Percentiles rank a stretch among this genome's conserved stretches.
These are phyloP conservation scores for Ophiosphaerella herpotricha DNA, from an alignment of 2,329 filamentous ascomycete species.

Conservation along the genomic window DNA sequence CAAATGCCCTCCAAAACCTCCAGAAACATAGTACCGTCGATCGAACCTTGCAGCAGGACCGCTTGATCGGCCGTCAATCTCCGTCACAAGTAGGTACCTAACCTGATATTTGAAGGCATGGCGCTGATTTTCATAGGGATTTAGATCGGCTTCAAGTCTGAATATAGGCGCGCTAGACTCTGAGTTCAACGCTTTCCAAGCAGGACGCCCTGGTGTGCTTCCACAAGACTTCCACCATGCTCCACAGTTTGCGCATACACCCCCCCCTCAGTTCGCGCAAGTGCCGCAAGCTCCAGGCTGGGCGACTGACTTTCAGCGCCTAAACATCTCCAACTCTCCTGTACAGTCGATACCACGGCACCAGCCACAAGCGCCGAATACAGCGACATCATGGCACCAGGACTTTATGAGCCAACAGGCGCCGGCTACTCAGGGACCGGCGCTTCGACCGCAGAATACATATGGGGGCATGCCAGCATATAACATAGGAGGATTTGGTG, in stretches of 20 bases:
- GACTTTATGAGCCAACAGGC: conserved; percentile 58
- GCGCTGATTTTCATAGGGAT: conserved; percentile 55
- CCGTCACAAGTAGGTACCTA: conserved; percentile 58
- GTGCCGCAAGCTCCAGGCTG: conserved; percentile 48
- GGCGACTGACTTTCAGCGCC: conserved; percentile 56
- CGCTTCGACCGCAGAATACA: conserved; percentile 26
- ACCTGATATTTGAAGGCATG: neutral
- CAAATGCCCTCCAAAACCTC: conserved; percentile 74
- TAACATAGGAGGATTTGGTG: conserved; percentile 33
- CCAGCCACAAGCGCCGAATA: conserved; percentile 40
- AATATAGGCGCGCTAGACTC: conserved; percentile 63
- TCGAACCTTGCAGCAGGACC: conserved; percentile 74
- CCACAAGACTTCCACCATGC: conserved; percentile 47
- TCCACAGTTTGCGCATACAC: conserved; percentile 46
- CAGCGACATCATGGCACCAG: conserved; percentile 60
- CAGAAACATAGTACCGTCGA: conserved; percentile 71
- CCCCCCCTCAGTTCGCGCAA: conserved; percentile 39
- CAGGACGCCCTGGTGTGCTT: conserved; percentile 48
- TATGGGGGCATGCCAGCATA: conserved; percentile 35
- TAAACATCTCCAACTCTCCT: conserved; percentile 48
- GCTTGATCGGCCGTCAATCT: conserved; percentile 60
- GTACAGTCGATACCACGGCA: conserved; percentile 55
- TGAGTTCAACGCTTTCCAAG: conserved; percentile 73
- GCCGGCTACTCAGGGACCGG: conserved; percentile 36
- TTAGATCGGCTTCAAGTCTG: conserved; percentile 61